Evolutionary conservation across 768 basidiomycete species (phyloP).

Genomic region (Wakefieldia striispora): DNA sequence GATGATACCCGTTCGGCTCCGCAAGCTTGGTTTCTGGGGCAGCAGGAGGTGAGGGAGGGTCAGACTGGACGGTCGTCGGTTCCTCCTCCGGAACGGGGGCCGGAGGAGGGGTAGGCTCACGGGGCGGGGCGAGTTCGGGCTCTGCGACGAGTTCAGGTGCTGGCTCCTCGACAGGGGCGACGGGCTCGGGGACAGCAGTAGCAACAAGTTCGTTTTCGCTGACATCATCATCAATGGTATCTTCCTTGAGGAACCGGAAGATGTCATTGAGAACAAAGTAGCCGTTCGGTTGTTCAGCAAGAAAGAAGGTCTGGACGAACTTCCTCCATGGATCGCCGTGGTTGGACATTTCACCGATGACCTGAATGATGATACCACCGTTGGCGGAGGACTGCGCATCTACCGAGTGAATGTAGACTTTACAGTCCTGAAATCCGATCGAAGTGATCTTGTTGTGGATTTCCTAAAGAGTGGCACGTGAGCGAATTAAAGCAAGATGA

Average conservation of each 20-base stretch:
- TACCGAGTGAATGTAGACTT: slow-evolving; percentile 98
- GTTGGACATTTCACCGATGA: slow-evolving; percentile 99
- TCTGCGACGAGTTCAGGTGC: slow-evolving; percentile 28
- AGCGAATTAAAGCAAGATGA: background rate
- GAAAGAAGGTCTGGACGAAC: slow-evolving; percentile 99
- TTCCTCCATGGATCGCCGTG: slow-evolving; percentile 90
- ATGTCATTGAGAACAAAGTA: slow-evolving; percentile 99
- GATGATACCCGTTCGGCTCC: slow-evolving; percentile 42
- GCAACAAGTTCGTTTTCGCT: slow-evolving; percentile 43
- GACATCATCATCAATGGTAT: slow-evolving; percentile 78
- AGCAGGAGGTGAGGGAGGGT: slow-evolving; percentile 33
- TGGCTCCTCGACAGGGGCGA: slow-evolving; percentile 31
- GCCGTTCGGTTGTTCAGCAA: slow-evolving; percentile 97
- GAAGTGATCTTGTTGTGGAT: slow-evolving; percentile 95
- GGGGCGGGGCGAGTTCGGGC: slow-evolving; percentile 33
- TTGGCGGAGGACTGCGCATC: slow-evolving; percentile 95
- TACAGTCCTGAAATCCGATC: slow-evolving; percentile 94
- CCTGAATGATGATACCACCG: slow-evolving; percentile 97
- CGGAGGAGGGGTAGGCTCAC: slow-evolving; percentile 29
- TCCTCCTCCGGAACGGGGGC: slow-evolving; percentile 35
- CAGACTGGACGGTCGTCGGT: slow-evolving; percentile 37
- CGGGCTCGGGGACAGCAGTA: slow-evolving; percentile 35
- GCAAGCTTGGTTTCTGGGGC: slow-evolving; percentile 39
- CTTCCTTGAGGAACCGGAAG: slow-evolving; percentile 99
- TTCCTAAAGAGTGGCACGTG: slow-evolving; percentile 53